phyloP scores from a whole-genome alignment of 305 asterid species.

The Petunia hybrid region DNA sequence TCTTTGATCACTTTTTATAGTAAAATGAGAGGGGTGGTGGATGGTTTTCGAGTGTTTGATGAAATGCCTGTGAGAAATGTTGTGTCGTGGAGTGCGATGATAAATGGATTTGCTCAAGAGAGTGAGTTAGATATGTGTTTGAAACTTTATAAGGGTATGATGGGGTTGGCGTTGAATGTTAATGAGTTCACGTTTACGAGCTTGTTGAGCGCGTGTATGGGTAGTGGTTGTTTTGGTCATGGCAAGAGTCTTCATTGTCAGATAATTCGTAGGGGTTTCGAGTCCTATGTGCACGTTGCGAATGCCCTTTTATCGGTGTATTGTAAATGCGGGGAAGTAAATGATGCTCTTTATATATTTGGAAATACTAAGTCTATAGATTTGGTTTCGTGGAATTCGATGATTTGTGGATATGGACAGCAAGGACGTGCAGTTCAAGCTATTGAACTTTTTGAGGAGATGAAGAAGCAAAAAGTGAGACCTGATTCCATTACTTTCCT shows the following conservation, averaged over 20 bases:
- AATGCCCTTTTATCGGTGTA: conserved; percentile 52
- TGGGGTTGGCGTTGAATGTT: conserved; percentile 32
- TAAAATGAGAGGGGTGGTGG: conserved; percentile 30
- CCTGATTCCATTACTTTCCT: conserved; percentile 53
- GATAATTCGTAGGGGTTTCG: conserved; percentile 38
- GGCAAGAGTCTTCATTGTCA: conserved; percentile 49
- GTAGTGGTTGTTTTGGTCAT: conserved; percentile 45
- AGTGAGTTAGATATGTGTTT: conserved; percentile 38
- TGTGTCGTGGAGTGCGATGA: conserved; percentile 52
- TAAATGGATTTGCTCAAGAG: conserved; percentile 46
- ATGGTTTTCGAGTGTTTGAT: conserved; percentile 43
- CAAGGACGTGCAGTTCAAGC: conserved; percentile 47
- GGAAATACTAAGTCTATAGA: conserved; percentile 32
- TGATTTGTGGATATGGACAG: conserved; percentile 48
- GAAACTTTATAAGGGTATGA: conserved; percentile 42
- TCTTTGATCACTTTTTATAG: conserved; percentile 43
- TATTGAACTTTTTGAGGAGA: conserved; percentile 43
- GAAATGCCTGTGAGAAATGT: conserved; percentile 46
- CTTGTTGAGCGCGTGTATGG: conserved; percentile 44
- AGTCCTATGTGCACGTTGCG: conserved; percentile 31
- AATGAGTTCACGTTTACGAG: conserved; percentile 44
- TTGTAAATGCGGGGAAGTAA: conserved; percentile 46
- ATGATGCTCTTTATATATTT: conserved; percentile 42
- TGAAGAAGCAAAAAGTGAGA: conserved; percentile 41
- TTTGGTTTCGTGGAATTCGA: conserved; percentile 55